Evolutionary conservation across 2,329 filamentous ascomycete species (phyloP), one percentile per base, ranked within the genome.

Genomic region (Furcasterigmium furcatum): DNA sequence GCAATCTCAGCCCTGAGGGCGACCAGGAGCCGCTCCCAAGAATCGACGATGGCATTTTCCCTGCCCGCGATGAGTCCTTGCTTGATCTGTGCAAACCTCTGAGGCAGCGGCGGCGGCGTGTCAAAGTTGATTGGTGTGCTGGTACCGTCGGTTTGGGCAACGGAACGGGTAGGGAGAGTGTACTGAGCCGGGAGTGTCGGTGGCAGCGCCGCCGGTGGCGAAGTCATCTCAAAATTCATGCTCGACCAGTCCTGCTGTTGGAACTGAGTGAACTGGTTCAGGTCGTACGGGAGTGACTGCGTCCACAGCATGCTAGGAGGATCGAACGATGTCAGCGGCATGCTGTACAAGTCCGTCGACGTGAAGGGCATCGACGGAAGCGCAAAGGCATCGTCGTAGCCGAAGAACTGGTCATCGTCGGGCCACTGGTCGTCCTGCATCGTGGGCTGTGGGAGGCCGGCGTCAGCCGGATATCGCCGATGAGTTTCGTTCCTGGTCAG

Each of bases 61-160:
- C 75, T 74, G 43, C 77, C 77, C 27, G 67, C 69, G 32, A 79
- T 72, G 39, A 82, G 71, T 16, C 66, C 70, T 45, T 70, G 71
- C 60, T 83, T 83, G 55, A 82, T 71, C 51, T 72, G 70, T 39
- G 73, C 75, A 51, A 82, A 82, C 22, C 79, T 75, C 36, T 70
- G 71, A n/a, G 78, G 78, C 8, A 83, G 64, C n/a, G 77, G 76
- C 18, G 80, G 50, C n/a, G 50, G 50, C n/a, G 39, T 19, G n/a
- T 36, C 34, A 9, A 36, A 16, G 9, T 36, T 36, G 34, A 9
- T 16, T 27, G n/a, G 9, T 18, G 34, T 12, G 34, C 47, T 43
- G 34, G 16, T 42, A 10, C 45, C 43, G 16, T 18, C 22, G 32
- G 21, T 45, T 20, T 46, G 45, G 9, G 44, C 6, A 29, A 38